Evolutionary conservation across 2,329 filamentous ascomycete species (phyloP), one percentile per base, ranked within the genome.

Genomic region (Aspergillus fijiensis): DNA sequence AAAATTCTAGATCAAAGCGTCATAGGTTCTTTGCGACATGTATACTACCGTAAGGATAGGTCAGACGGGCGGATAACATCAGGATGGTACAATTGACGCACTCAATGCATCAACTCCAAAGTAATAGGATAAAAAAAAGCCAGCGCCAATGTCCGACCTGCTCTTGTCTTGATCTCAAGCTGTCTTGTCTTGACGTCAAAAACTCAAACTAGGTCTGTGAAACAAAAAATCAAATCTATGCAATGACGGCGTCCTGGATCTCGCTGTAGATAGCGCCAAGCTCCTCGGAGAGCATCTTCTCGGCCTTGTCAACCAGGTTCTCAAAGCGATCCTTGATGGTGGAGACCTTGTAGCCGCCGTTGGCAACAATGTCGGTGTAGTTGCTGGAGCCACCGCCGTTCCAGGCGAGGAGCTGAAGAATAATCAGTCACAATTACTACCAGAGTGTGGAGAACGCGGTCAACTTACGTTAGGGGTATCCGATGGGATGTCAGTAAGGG

Each of bases 331-430:
- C 69, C 65, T 76, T 70, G 58, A 78, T 69, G 55, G 77, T 69
- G 35, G 53, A 48, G 27, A 55, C 82, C 69, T 85, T 84, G 83
- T 93, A 94, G 72, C 86, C 82, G 72, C 91, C 90, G 69, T 87
- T 82, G 69, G 87, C 80, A 65, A 96, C 79, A 72, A 97, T 96
- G 70, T 90, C 83, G 63, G 86, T 85, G 87, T 91, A 97, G 89
- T 99, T 96, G 82, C 85, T 88, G 75, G 87, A 90, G 74, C 95
- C 95, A 81, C 92, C 96, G 76, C 96, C 95, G 86, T 99, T 99
- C 94, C 93, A 99, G 78, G 94, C 94, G 64, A 99, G 92, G 74
- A 96, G 84, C 81, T 84, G 66, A 5, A 60, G 60, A 1, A 23
- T 16, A 49, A 65, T 66, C 75, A 45, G 19, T 59, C 42, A 5